phyloP scores from a whole-genome alignment of 2,329 filamentous ascomycete species.

The Exophiala alcalophila region DNA sequence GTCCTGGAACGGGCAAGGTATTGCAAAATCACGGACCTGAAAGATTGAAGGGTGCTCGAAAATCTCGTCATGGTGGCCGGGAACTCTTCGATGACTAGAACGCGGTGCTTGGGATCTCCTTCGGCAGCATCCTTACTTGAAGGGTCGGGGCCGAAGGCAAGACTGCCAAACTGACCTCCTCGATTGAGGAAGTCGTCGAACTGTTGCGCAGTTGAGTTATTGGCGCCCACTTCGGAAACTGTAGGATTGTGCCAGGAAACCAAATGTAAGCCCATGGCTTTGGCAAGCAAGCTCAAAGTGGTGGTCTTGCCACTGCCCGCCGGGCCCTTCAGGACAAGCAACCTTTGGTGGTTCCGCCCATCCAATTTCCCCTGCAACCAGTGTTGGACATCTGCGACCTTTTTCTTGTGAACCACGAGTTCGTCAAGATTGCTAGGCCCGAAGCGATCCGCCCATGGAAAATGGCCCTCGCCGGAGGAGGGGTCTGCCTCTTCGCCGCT shows the following conservation, averaged over 20 bases:
- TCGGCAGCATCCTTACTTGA: slow-evolving; percentile 10
- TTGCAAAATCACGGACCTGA: slow-evolving; percentile 71
- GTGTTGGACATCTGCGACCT: slow-evolving; percentile 76
- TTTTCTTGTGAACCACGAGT: slow-evolving; percentile 90
- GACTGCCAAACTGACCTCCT: slow-evolving; percentile 73
- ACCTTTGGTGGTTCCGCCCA: slow-evolving; percentile 60
- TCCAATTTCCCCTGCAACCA: slow-evolving; percentile 76
- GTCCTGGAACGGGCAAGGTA: slow-evolving; percentile 69
- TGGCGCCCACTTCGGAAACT: slow-evolving; percentile 56
- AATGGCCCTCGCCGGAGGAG: slow-evolving; percentile 34
- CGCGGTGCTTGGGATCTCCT: slow-evolving; percentile 40
- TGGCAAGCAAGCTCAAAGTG: slow-evolving; percentile 73
- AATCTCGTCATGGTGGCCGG: slow-evolving; percentile 69
- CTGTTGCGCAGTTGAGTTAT: slow-evolving; percentile 68
- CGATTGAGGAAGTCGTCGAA: slow-evolving; percentile 91
- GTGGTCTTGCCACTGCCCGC: slow-evolving; percentile 93
- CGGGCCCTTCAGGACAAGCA: slow-evolving; percentile 83
- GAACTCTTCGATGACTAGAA: slow-evolving; percentile 79
- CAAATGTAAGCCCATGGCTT: slow-evolving; percentile 71
- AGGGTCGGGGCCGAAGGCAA: slow-evolving; percentile 48
- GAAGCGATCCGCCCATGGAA: slow-evolving; percentile 87
- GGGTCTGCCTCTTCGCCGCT: slow-evolving; percentile 1
- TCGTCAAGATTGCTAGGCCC: slow-evolving; percentile 73
- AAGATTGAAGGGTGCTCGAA: slow-evolving; percentile 63
- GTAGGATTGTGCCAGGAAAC: slow-evolving; percentile 89